phyloP scores from a whole-genome alignment of 345 rosid species.

The Pistacia integerrima region DNA sequence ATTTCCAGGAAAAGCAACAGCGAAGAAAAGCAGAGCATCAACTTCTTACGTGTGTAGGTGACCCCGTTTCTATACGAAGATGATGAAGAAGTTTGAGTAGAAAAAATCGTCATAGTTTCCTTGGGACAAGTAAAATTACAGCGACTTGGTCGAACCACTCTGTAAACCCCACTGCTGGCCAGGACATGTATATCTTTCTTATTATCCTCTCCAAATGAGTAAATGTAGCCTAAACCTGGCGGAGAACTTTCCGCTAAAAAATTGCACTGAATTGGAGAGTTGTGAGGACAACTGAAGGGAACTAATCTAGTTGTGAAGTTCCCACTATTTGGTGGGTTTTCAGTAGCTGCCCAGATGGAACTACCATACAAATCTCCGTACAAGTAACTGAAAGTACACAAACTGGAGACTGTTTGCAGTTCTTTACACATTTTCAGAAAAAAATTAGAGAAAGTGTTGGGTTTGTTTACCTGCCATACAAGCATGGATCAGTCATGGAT shows the following conservation, averaged over 20 bases:
- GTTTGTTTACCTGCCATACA: conserved; percentile 48
- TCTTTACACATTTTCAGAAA: neutral
- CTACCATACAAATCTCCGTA: conserved; percentile 38
- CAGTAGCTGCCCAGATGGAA: conserved; percentile 35
- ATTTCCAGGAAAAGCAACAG: neutral
- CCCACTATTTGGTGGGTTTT: conserved; percentile 31
- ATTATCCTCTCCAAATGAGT: conserved; percentile 37
- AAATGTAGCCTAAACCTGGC: conserved; percentile 29
- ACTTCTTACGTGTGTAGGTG: neutral
- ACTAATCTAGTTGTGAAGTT: conserved; percentile 27
- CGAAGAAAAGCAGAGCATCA: neutral
- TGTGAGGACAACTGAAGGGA: conserved; percentile 27
- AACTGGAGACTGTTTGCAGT: neutral
- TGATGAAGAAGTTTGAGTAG: neutral
- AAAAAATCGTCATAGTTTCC: conserved; percentile 14
- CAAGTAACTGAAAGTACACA: conserved; percentile 26
- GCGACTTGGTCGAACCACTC: conserved; percentile 35
- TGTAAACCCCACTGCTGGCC: conserved; percentile 33
- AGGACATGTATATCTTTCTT: conserved; percentile 32
- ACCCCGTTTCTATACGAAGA: conserved; percentile 2
- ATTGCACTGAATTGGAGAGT: conserved; percentile 33
- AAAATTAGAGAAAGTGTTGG: neutral
- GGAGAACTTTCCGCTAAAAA: conserved; percentile 11
- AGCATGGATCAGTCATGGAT: conserved; percentile 55
- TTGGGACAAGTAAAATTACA: conserved; percentile 34